These are phyloP conservation scores for Sporothrix euskadiensis DNA, from an alignment of 2,329 filamentous ascomycete genomes.

Conservation along the genomic window DNA sequence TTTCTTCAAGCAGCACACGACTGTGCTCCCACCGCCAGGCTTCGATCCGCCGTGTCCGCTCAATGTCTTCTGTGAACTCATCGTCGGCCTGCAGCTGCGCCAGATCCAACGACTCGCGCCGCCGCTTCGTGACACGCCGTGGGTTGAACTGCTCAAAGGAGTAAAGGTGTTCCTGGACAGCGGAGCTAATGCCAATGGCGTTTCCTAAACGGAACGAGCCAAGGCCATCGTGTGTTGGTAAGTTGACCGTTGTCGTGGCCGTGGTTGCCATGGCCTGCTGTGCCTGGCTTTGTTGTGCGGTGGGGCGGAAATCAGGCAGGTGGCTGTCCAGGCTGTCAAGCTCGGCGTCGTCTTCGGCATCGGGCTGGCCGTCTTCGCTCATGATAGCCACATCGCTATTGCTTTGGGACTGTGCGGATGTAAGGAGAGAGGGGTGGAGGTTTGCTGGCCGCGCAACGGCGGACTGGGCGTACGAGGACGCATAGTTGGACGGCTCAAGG, in stretches of 20 bases:
- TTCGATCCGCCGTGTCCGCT: slow-evolving; percentile 83
- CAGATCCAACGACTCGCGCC: slow-evolving; percentile 55
- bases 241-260: slow-evolving; percentile 37
- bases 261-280: neutral
- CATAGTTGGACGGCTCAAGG: slow-evolving; percentile 58
- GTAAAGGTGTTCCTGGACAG: slow-evolving; percentile 81
- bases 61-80: slow-evolving; percentile 62
- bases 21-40: slow-evolving; percentile 92
- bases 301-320: slow-evolving; percentile 76
- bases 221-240: slow-evolving; percentile 91
- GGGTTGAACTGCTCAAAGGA: slow-evolving; percentile 86
- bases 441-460: slow-evolving; percentile 35
- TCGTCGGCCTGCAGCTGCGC: slow-evolving; percentile 54
- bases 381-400: slow-evolving; percentile 19
- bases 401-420: slow-evolving; percentile 26
- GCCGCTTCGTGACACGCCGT: slow-evolving; percentile 56
- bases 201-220: slow-evolving; percentile 73
- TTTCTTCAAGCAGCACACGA: slow-evolving; percentile 78
- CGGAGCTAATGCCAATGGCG: slow-evolving; percentile 52
- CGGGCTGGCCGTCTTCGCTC: slow-evolving; percentile 42
- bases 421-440: slow-evolving; percentile 38
- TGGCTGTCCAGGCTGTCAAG: slow-evolving; percentile 93
- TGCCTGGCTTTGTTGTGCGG: slow-evolving; percentile 37
- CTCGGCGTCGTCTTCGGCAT: slow-evolving; percentile 69
- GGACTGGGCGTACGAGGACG: slow-evolving; percentile 24